phyloP scores from a whole-genome alignment of 345 rosid genomes.

The Salix caprea region DNA sequence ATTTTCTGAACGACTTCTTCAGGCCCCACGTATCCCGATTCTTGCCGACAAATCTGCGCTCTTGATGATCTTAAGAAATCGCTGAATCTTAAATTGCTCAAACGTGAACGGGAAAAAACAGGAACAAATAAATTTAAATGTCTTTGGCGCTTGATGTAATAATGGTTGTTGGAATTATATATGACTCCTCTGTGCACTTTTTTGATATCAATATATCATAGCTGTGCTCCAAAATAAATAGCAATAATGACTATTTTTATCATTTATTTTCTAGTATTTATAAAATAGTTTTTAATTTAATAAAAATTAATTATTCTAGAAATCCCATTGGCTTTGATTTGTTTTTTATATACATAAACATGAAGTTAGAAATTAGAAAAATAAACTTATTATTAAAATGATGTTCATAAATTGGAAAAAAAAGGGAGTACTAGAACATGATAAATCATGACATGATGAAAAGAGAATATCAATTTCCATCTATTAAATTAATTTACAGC shows the following conservation, averaged over 20 bases:
- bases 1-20: constrained; percentile 4
- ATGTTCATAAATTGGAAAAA: too few species aligned
- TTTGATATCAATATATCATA: too few species aligned
- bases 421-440: too few species aligned
- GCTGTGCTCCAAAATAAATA: too few species aligned
- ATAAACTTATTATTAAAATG: neutral
- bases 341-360: neutral
- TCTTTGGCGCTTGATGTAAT: neutral
- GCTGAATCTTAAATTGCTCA: neutral
- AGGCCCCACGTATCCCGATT: constrained; percentile 22
- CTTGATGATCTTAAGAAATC: neutral
- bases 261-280: too few species aligned
- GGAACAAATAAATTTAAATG: neutral
- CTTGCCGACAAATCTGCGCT: constrained; percentile 38
- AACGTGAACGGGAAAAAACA: too few species aligned
- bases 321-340: neutral
- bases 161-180: neutral
- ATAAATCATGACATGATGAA: neutral
- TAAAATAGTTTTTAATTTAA: too few species aligned
- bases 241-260: too few species aligned
- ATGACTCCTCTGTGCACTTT: too few species aligned
- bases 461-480: too few species aligned
- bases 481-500: neutral
- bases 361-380: neutral
- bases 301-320: too few species aligned